Percentiles rank a stretch among this genome's conserved stretches.
These are phyloP conservation scores for Aphanomyces invadans DNA, from an alignment of 352 stramenopile genomes.

Conservation along the genomic window DNA sequence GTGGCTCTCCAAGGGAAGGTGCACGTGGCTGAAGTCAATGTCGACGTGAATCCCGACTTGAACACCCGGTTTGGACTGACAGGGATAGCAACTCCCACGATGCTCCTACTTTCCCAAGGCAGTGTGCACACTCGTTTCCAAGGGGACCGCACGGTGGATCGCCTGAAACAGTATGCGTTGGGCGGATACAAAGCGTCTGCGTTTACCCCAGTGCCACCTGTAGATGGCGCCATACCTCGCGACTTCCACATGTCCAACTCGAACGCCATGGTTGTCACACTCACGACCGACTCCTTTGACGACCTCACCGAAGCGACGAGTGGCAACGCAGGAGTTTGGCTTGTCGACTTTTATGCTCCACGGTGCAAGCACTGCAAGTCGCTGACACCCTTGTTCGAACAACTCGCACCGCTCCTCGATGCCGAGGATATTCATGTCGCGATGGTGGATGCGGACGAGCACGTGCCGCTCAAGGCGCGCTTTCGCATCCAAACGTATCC, in stretches of 20 bases:
- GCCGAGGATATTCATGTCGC: constrained; percentile 83
- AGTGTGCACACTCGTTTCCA: not conserved
- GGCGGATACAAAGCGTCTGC: not conserved
- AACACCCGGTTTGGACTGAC: constrained; percentile 11
- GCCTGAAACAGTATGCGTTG: not conserved
- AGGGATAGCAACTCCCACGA: not conserved
- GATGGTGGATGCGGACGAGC: constrained; percentile 78
- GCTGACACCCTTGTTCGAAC: constrained; percentile 56
- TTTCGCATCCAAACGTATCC: constrained; percentile 73
- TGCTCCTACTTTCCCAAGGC: constrained; percentile 4
- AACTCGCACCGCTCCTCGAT: constrained; percentile 39
- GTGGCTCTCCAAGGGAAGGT: constrained; percentile 6
- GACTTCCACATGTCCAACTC: not conserved
- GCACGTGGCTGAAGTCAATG: constrained; percentile 8
- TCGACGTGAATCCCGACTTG: not conserved
- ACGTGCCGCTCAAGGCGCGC: constrained; percentile 47
- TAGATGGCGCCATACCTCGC: not conserved
- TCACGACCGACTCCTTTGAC: constrained; percentile 51
- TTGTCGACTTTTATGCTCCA: constrained; percentile 80
- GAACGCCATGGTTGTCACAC: constrained; percentile 43
- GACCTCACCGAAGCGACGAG: constrained; percentile 51
- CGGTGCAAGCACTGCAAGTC: constrained; percentile 77
- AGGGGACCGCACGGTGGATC: not conserved
- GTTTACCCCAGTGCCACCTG: not conserved
- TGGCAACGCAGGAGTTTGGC: constrained; percentile 75